Conservation (phyloP, 2,329 filamentous ascomycete genomes). For the Tolypocladium sp. region DNA sequence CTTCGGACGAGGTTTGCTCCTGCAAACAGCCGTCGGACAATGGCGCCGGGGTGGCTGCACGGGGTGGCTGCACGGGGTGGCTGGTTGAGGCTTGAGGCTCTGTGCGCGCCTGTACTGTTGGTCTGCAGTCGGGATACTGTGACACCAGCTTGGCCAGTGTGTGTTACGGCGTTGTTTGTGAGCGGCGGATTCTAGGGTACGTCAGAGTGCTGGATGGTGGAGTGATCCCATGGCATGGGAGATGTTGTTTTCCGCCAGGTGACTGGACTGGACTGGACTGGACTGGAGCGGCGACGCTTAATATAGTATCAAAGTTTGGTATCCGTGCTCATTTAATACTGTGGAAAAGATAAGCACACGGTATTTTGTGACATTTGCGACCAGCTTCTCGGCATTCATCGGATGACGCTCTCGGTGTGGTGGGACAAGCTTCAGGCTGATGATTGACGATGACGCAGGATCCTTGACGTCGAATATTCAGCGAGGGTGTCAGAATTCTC, state of each 20-base stretch:
- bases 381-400: neutral
- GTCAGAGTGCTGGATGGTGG: neutral
- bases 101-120: neutral
- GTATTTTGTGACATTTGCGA: too few relatives aligned
- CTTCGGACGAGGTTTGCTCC: constrained; percentile 1
- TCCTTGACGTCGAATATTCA: neutral
- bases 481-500: neutral
- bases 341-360: too few relatives aligned
- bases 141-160: neutral
- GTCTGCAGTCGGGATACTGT: neutral
- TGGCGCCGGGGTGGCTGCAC: neutral
- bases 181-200: neutral
- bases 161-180: neutral
- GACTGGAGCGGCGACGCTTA: neutral
- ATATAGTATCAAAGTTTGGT: too few relatives aligned
- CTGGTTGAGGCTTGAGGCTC: neutral
- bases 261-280: neutral
- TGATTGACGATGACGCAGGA: neutral
- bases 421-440: neutral
- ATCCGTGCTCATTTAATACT: too few relatives aligned
- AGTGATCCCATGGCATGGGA: neutral
- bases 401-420: neutral
- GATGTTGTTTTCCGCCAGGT: neutral
- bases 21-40: neutral
- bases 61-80: too few relatives aligned